A percentile compares a stretch with the other conserved stretches of the same genome.
Conservation (phyloP, 139 green algal genomes). For the Picochlorum sp. region DNA sequence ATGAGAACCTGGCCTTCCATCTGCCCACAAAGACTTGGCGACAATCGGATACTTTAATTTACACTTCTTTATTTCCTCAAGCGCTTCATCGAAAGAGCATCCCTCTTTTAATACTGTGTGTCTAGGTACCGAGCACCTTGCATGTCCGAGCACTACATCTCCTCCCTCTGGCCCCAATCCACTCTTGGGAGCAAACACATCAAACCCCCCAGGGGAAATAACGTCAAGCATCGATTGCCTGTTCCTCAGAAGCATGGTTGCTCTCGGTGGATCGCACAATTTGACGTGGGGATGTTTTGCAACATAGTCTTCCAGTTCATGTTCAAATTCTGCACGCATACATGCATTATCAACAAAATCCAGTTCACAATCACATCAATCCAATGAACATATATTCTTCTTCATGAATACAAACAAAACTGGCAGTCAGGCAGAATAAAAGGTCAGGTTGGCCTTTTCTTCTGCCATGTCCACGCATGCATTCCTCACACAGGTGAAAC, state of each 20-base stretch:
- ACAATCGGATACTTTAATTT: constrained; percentile 54
- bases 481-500: too few relatives aligned
- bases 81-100: constrained; percentile 8
- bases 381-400: too few relatives aligned
- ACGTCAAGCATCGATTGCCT: constrained; percentile 16
- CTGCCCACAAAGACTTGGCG: constrained; percentile 70
- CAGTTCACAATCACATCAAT: too few relatives aligned
- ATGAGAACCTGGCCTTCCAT: constrained; percentile 66
- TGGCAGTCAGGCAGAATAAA: too few relatives aligned
- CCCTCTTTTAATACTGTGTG: constrained; percentile 8
- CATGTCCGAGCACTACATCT: not conserved
- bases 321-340: constrained; percentile 49
- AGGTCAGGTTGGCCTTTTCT: too few relatives aligned
- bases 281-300: constrained; percentile 28
- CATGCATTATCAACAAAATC: not conserved
- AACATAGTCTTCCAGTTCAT: constrained; percentile 40
- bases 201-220: not conserved
- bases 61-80: constrained; percentile 7
- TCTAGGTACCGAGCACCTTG: constrained; percentile 5
- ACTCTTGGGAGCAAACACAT: not conserved
- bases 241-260: constrained; percentile 16
- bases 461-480: too few relatives aligned
- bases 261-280: constrained; percentile 18
- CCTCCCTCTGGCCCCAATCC: not conserved
- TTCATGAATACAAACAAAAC: too few relatives aligned